Evolutionary conservation across 257 asterid species (phyloP), one percentile per base, ranked within the genome.

Genomic region (Penstemon davidsonii): DNA sequence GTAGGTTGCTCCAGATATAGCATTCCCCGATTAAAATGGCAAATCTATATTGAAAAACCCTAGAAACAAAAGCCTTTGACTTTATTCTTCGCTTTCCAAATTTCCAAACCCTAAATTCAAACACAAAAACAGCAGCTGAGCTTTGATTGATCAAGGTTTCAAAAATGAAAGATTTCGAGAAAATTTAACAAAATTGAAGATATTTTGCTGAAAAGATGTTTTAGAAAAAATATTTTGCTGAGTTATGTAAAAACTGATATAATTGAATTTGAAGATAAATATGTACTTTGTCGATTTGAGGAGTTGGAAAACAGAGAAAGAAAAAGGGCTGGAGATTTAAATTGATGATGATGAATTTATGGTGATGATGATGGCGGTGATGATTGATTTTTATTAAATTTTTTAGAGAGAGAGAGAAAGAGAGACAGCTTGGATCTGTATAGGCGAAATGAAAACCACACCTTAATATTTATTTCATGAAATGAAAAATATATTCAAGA

Each of bases 1-100:
- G 60, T 69, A 70, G 82, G 82, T 66, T 75, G 85, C 82, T 82
- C 82, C 87, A 80, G 81, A 74, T 63, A 80, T 52, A 82, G 78
- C 96, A 90, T 86, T 80, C 78, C 76, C 83, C 78, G 19, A 40
- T 38, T 73, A 74, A 66, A 56, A 59, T n/a, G n/a, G 6, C 75
- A 55, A 43, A 66, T 53, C 5, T 18, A 52, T 33, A 39, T 52
- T 36, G 58, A 8, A 12, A 49, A 72, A 72, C 60, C 59, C 72
- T 49, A 8, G 38, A 49, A 38, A 46, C 60, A 46, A 33, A 43
- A 7, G 43, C 69, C 46, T 65, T 66, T 70, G 68, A 58, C 74
- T 56, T 70, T 47, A 44, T 39, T 39, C 52, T 37, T 57, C 47
- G 43, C 25, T n/a, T 62, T 25, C 36, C 4, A 33, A 43, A 50